Percentiles rank a stretch among this genome's conserved stretches.
Conservation (phyloP, 495 filamentous ascomycete species). For the Penicillium bialowiezense region DNA sequence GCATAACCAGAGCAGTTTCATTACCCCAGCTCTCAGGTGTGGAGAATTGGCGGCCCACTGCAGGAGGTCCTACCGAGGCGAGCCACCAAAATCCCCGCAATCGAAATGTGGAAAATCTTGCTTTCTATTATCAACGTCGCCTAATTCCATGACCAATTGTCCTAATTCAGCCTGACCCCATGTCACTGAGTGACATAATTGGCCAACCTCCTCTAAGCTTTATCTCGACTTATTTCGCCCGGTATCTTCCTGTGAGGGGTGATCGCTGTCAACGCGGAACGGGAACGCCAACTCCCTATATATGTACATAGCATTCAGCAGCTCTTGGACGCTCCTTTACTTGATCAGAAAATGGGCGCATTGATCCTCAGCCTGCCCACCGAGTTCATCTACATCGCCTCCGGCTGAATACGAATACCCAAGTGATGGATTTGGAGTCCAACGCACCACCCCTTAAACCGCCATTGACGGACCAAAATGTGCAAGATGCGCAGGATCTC, state of each 20-base stretch:
- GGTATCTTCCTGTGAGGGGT: slow-evolving; percentile 15
- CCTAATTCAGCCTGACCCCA: slow-evolving; percentile 1
- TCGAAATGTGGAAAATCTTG: slow-evolving; percentile 7
- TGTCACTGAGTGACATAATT: slow-evolving; percentile 7
- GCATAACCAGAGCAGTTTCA: too few species aligned
- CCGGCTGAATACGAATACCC: slow-evolving; percentile 6
- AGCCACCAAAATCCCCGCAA: slow-evolving; percentile 23
- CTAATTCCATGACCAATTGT: slow-evolving; percentile 20
- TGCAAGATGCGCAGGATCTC: slow-evolving; percentile 45
- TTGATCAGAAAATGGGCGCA: slow-evolving; percentile 26
- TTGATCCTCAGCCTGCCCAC: slow-evolving; percentile 10
- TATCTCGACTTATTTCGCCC: slow-evolving; percentile 23
- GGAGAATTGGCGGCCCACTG: slow-evolving; percentile 15
- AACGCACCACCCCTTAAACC: slow-evolving; percentile 31
- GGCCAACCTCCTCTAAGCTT: slow-evolving; percentile 18
- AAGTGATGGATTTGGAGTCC: slow-evolving; percentile 34
- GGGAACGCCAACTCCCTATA: neutral
- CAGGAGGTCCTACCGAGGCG: slow-evolving; percentile 26
- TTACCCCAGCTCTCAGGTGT: slow-evolving; percentile 10
- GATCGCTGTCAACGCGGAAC: slow-evolving; percentile 8
- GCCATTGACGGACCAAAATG: slow-evolving; percentile 21
- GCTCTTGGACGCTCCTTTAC: neutral
- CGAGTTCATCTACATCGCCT: slow-evolving; percentile 15
- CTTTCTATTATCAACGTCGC: slow-evolving; percentile 18
- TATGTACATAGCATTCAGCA: slow-evolving; percentile 16